Evolutionary conservation across 495 filamentous ascomycete species (phyloP).

Genomic region (Neurospora sp.): DNA sequence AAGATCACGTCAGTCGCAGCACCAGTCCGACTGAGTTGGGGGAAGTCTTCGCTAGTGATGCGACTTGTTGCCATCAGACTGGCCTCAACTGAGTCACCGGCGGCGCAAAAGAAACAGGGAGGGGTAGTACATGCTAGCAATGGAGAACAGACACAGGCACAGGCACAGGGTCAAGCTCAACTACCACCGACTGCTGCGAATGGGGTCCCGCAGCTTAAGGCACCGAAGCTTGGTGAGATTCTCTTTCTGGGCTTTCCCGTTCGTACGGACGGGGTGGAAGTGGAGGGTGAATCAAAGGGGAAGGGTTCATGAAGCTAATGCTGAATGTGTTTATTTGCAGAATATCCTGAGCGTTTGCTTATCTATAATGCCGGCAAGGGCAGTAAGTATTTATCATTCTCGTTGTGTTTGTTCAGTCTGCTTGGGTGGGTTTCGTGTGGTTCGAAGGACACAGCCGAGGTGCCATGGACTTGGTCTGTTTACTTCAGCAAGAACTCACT

Average conservation of each 20-base stretch:
- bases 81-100: not conserved
- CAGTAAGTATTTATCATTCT: constrained; percentile 16
- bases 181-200: not conserved
- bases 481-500: not conserved
- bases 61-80: not conserved
- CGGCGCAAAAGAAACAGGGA: not conserved
- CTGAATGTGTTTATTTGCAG: constrained; percentile 1
- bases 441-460: not conserved
- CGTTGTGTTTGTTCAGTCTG: not conserved
- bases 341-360: constrained; percentile 48
- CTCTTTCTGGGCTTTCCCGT: not conserved
- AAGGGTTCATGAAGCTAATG: not conserved
- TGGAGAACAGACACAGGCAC: not conserved
- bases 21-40: not conserved
- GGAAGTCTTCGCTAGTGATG: not conserved
- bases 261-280: not conserved
- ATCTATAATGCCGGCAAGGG: constrained; percentile 65
- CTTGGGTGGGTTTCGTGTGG: not conserved
- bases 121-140: not conserved
- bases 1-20: not conserved
- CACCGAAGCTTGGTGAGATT: not conserved
- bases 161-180: not conserved
- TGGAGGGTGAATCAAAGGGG: not conserved
- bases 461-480: not conserved
- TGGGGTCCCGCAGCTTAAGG: not conserved